Conservation (phyloP, 768 basidiomycete genomes). For the Boletus sp. region DNA sequence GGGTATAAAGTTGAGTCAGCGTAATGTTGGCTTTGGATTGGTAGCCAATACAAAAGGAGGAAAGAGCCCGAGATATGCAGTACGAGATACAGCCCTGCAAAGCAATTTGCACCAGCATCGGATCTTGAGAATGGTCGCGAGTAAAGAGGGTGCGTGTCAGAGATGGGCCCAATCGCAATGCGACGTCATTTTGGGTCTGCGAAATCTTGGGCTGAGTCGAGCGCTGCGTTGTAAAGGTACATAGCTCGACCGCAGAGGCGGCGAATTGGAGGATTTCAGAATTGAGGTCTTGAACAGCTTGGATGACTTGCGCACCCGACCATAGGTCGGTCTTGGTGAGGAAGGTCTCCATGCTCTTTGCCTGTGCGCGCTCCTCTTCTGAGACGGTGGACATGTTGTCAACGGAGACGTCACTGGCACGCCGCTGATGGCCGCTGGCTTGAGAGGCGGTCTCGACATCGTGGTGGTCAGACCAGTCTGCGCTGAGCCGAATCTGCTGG, state of each 20-base stretch:
- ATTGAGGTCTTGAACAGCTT: constrained; percentile 76
- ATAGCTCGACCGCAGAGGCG: constrained; percentile 68
- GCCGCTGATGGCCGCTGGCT: constrained; percentile 10
- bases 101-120: constrained; percentile 72
- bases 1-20: constrained; percentile 57
- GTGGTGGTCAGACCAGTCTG: constrained; percentile 31
- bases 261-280: constrained; percentile 79
- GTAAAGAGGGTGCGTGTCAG: constrained; percentile 58
- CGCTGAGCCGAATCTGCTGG: constrained; percentile 30
- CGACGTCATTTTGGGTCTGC: constrained; percentile 57
- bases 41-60: constrained; percentile 71
- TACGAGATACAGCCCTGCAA: constrained; percentile 68
- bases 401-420: constrained; percentile 6
- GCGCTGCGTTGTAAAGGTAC: constrained; percentile 46
- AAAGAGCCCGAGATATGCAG: constrained; percentile 63
- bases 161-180: constrained; percentile 58
- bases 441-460: constrained; percentile 19
- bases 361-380: constrained; percentile 56
- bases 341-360: constrained; percentile 59
- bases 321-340: constrained; percentile 70
- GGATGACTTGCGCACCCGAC: constrained; percentile 76
- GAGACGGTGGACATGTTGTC: constrained; percentile 33
- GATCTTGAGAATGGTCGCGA: constrained; percentile 71
- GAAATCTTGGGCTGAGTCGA: constrained; percentile 39
- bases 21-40: constrained; percentile 67